These are phyloP conservation scores for Choanephora cucurbitarum DNA, from an alignment of 371 early-diverging fungal genomes.

Conservation along the genomic window DNA sequence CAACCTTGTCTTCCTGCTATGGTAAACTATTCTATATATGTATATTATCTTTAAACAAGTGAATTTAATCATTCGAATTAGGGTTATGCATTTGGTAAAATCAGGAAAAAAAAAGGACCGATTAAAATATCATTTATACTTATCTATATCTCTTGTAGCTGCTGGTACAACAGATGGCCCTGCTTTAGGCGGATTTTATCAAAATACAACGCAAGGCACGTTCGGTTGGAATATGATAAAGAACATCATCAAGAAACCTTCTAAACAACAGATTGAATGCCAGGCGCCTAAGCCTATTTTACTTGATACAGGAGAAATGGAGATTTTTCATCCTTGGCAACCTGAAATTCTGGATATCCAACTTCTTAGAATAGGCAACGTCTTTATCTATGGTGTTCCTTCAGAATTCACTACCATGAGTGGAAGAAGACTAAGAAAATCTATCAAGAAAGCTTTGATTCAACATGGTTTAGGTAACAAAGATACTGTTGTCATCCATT, in stretches of 20 bases:
- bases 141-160: constrained; percentile 25
- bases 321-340: constrained; percentile 56
- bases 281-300: constrained; percentile 66
- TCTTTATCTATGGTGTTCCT: constrained; percentile 61
- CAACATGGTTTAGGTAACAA: constrained; percentile 42
- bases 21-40: constrained; percentile 38
- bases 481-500: constrained; percentile 52
- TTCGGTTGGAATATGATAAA: constrained; percentile 51
- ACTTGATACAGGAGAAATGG: constrained; percentile 60
- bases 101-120: no score
- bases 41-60: constrained; percentile 6
- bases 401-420: constrained; percentile 70
- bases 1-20: constrained; percentile 43
- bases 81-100: constrained; percentile 43
- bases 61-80: no score
- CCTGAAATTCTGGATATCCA: constrained; percentile 59
- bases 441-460: constrained; percentile 41
- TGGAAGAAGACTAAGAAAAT: constrained; percentile 54
- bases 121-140: not conserved
- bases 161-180: constrained; percentile 70
- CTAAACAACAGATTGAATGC: constrained; percentile 45
- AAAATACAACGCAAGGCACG: constrained; percentile 40
- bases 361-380: constrained; percentile 51
- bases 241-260: constrained; percentile 39
- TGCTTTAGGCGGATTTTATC: constrained; percentile 39